These are phyloP conservation scores for Crithidia mellificae DNA, from an alignment of 208 protist species.

Conservation along the genomic window DNA sequence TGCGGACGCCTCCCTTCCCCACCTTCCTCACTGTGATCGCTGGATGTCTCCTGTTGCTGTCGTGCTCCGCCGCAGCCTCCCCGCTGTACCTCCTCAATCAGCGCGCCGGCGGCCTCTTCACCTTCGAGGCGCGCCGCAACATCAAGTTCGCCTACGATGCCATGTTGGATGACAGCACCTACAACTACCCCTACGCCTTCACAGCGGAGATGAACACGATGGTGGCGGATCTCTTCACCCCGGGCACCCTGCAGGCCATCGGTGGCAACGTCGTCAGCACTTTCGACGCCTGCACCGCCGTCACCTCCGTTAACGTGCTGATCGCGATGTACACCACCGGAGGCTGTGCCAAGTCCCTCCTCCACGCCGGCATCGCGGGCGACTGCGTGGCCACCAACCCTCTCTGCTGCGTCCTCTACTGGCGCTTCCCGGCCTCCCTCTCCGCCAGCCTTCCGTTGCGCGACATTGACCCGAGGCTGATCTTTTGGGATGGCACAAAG, in stretches of 20 bases:
- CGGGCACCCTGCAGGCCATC: background rate
- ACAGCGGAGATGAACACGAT: slow-evolving; percentile 33
- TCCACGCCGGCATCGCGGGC: slow-evolving; percentile 27
- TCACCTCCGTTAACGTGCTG: background rate
- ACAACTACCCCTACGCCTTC: slow-evolving; percentile 33
- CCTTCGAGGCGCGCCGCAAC: slow-evolving; percentile 21
- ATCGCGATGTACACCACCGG: background rate
- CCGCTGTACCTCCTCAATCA: slow-evolving; percentile 23
- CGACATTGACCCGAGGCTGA: slow-evolving; percentile 24
- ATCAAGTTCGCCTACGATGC: background rate
- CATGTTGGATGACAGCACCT: slow-evolving; percentile 1
- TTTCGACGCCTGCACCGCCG: background rate
- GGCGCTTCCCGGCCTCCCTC: slow-evolving; percentile 29
- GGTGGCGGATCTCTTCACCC: slow-evolving; percentile 9
- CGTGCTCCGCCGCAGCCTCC: slow-evolving; percentile 5
- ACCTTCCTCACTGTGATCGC: background rate
- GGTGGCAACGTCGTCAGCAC: background rate
- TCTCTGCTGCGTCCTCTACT: slow-evolving; percentile 37
- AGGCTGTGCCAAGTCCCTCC: slow-evolving; percentile 23
- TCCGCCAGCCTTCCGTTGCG: slow-evolving; percentile 4
- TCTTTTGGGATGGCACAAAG: slow-evolving; percentile 35
- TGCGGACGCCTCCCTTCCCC: background rate
- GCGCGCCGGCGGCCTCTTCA: slow-evolving; percentile 6
- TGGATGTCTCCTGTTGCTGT: background rate
- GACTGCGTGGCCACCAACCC: slow-evolving; percentile 29